phyloP scores from a whole-genome alignment of 2,329 filamentous ascomycete species.

The Claviceps capensis region DNA sequence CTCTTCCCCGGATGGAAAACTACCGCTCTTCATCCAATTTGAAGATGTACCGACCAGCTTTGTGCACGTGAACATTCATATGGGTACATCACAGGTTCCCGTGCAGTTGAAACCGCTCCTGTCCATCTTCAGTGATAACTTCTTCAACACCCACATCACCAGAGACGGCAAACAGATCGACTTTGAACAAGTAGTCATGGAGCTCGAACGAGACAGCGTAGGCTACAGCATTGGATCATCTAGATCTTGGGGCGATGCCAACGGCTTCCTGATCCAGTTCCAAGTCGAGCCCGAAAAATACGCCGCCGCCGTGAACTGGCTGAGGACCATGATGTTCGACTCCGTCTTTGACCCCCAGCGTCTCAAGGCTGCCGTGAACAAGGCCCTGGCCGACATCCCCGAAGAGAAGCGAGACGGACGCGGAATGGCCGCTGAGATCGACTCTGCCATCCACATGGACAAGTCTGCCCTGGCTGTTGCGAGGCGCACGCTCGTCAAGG shows the following conservation, averaged over 20 bases:
- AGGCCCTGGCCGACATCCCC: slow-evolving; percentile 81
- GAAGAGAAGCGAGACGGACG: slow-evolving; percentile 81
- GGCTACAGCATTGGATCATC: slow-evolving; percentile 63
- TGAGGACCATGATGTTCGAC: slow-evolving; percentile 76
- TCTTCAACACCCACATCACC: slow-evolving; percentile 83
- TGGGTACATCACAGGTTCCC: slow-evolving; percentile 66
- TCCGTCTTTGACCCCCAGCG: slow-evolving; percentile 68
- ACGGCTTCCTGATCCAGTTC: slow-evolving; percentile 71
- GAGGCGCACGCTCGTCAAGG: slow-evolving; percentile 71
- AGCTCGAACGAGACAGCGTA: slow-evolving; percentile 83
- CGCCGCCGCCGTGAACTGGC: slow-evolving; percentile 65
- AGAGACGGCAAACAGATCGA: slow-evolving; percentile 62
- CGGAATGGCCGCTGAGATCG: slow-evolving; percentile 48
- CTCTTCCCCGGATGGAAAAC: slow-evolving; percentile 40
- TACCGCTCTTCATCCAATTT: slow-evolving; percentile 91
- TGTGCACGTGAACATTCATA: slow-evolving; percentile 67
- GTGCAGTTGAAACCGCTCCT: slow-evolving; percentile 75
- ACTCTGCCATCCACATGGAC: slow-evolving; percentile 71
- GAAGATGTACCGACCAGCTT: slow-evolving; percentile 92
- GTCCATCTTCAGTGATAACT: slow-evolving; percentile 74
- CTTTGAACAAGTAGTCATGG: slow-evolving; percentile 86
- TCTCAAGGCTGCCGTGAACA: slow-evolving; percentile 53
- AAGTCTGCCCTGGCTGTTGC: slow-evolving; percentile 64
- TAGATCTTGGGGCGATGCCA: slow-evolving; percentile 57
- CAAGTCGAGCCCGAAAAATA: slow-evolving; percentile 86